Percentiles rank a stretch among this genome's conserved stretches.
Conservation (phyloP, 345 rosid species). For the Rhizophora mangle region DNA sequence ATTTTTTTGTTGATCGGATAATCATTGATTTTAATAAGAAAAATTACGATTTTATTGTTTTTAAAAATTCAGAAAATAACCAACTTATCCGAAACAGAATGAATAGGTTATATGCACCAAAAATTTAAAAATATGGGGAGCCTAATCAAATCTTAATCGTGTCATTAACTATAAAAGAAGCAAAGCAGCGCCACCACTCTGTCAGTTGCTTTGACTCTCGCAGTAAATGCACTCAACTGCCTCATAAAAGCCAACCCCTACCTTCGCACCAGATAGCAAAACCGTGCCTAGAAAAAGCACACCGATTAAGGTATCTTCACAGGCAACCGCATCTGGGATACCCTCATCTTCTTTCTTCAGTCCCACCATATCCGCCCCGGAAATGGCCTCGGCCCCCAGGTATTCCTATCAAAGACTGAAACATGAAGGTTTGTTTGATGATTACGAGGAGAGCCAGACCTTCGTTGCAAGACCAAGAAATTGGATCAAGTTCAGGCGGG, state of each 20-base stretch:
- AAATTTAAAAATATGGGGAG: not conserved
- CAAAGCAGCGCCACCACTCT: not conserved
- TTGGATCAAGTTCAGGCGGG: conserved; percentile 43
- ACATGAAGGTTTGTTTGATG: conserved; percentile 19
- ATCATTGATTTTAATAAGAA: too few species aligned
- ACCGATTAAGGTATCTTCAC: not conserved
- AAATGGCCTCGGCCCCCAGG: conserved; percentile 31
- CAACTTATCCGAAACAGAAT: too few species aligned
- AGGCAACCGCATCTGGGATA: not conserved
- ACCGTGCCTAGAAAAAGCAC: not conserved
- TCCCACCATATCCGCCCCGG: conserved; percentile 12
- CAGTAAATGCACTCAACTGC: conserved; percentile 31
- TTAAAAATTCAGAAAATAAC: too few species aligned
- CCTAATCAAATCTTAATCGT: conserved; percentile 1
- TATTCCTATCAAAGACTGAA: conserved; percentile 45
- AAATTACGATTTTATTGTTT: too few species aligned
- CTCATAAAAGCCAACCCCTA: conserved; percentile 15
- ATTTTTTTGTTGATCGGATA: too few species aligned
- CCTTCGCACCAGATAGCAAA: not conserved
- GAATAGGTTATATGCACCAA: too few species aligned
- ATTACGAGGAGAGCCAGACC: conserved; percentile 13
- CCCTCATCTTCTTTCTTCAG: not conserved
- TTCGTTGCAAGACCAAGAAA: conserved; percentile 22
- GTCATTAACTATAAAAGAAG: not conserved
- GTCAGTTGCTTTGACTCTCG: not conserved